Evolutionary conservation across 2,329 filamentous ascomycete genomes (phyloP).

Genomic region (Talaromyces sp.): DNA sequence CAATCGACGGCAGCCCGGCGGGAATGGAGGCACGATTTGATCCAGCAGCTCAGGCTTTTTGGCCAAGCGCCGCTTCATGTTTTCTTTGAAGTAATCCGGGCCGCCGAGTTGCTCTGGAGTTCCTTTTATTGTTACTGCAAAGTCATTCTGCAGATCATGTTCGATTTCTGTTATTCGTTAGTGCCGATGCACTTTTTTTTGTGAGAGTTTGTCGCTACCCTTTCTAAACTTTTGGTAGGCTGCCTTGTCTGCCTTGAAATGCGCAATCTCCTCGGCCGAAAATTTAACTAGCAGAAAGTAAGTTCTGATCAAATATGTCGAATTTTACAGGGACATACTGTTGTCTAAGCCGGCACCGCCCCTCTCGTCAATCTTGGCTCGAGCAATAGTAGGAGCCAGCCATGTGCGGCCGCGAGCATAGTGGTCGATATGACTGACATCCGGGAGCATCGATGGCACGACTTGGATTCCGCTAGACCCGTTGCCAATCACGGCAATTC

Average conservation of each 20-base stretch:
- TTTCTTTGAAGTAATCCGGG: slow-evolving; percentile 19
- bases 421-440: slow-evolving; percentile 11
- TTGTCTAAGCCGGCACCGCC: slow-evolving; percentile 21
- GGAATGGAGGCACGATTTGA: slow-evolving; percentile 36
- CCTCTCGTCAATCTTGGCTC: slow-evolving; percentile 22
- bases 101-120: slow-evolving; percentile 22
- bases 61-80: slow-evolving; percentile 28
- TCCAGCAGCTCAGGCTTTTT: slow-evolving; percentile 30
- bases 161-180: slow-evolving; percentile 22
- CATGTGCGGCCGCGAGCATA: slow-evolving; percentile 11
- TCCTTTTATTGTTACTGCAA: slow-evolving; percentile 23
- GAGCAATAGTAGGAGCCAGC: slow-evolving; percentile 15
- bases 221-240: slow-evolving; percentile 30
- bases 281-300: slow-evolving; percentile 21
- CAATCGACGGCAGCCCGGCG: slow-evolving; percentile 38
- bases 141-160: slow-evolving; percentile 26
- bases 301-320: too few relatives aligned
- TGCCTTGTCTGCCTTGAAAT: slow-evolving; percentile 25
- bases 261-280: slow-evolving; percentile 25
- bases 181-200: neutral
- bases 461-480: slow-evolving; percentile 29
- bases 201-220: slow-evolving; percentile 15
- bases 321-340: slow-evolving; percentile 15
- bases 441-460: slow-evolving; percentile 24
- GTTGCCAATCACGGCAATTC: slow-evolving; percentile 21